Conservation (phyloP, 2,329 filamentous ascomycete genomes). For the Mollisia scopiformis region DNA sequence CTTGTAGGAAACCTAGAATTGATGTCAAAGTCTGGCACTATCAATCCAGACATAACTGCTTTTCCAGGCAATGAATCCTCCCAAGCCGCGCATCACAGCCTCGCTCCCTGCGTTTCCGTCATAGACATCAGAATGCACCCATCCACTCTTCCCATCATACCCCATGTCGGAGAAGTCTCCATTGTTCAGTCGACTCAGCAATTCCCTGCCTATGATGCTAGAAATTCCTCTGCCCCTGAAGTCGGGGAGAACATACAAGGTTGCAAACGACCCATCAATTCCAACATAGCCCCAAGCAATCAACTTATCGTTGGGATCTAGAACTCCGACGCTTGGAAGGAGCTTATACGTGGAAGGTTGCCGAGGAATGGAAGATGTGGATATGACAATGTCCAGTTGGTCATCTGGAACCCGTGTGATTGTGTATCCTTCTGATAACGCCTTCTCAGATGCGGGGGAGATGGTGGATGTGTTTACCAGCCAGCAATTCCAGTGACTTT, state of each 20-base stretch:
- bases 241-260: conserved; percentile 33
- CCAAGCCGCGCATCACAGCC: conserved; percentile 33
- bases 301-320: conserved; percentile 20
- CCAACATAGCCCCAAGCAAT: conserved; percentile 36
- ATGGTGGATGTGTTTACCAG: conserved; percentile 11
- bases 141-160: conserved; percentile 31
- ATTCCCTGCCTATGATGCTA: conserved; percentile 26
- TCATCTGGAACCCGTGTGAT: conserved; percentile 28
- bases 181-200: conserved; percentile 21
- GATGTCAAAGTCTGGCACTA: conserved; percentile 22
- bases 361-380: conserved; percentile 32
- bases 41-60: conserved; percentile 34
- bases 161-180: conserved; percentile 33
- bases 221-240: conserved; percentile 33
- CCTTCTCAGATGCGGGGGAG: neutral
- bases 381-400: conserved; percentile 32
- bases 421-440: conserved; percentile 23
- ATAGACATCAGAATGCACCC: conserved; percentile 35
- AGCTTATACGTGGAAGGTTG: conserved; percentile 26
- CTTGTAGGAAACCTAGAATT: neutral
- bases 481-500: conserved; percentile 31
- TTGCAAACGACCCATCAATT: conserved; percentile 34
- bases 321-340: conserved; percentile 30
- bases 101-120: conserved; percentile 35
- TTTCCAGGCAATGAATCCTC: conserved; percentile 17